Conservation (phyloP, 768 basidiomycete genomes). For the Sarcomyxa edulis region DNA sequence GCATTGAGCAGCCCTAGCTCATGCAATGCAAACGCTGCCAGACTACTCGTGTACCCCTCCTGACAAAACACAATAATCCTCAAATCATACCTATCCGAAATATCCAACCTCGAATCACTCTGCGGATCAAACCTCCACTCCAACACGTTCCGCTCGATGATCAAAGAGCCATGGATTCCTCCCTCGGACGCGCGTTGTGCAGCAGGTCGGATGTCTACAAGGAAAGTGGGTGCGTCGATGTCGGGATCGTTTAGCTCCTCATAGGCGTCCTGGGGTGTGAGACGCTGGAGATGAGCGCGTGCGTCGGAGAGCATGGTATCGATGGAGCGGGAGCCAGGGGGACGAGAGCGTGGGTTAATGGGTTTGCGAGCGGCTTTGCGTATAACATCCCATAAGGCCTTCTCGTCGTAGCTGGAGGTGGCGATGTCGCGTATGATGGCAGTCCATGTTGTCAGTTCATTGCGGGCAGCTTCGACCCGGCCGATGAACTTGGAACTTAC, state of each 20-base stretch:
- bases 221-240: constrained; percentile 56
- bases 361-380: constrained; percentile 54
- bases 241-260: constrained; percentile 50
- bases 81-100: constrained; percentile 73
- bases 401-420: constrained; percentile 51
- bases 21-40: constrained; percentile 66
- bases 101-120: constrained; percentile 47
- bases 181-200: constrained; percentile 55
- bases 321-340: constrained; percentile 59
- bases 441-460: constrained; percentile 29
- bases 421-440: constrained; percentile 53
- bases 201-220: constrained; percentile 74
- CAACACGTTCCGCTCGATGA: constrained; percentile 71
- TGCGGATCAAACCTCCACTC: constrained; percentile 82
- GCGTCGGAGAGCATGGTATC: constrained; percentile 51
- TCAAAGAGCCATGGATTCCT: constrained; percentile 58
- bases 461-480: constrained; percentile 37
- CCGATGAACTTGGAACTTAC: constrained; percentile 67
- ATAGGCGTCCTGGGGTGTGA: constrained; percentile 56
- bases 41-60: constrained; percentile 67
- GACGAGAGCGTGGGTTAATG: constrained; percentile 57
- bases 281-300: constrained; percentile 58
- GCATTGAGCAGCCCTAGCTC: constrained; percentile 68
- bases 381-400: constrained; percentile 67
- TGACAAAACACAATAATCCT: constrained; percentile 71